A percentile compares a stretch with the other conserved stretches of the same genome.
These are phyloP conservation scores for Boletellus ananiceps DNA, from an alignment of 768 basidiomycete species.

Conservation along the genomic window DNA sequence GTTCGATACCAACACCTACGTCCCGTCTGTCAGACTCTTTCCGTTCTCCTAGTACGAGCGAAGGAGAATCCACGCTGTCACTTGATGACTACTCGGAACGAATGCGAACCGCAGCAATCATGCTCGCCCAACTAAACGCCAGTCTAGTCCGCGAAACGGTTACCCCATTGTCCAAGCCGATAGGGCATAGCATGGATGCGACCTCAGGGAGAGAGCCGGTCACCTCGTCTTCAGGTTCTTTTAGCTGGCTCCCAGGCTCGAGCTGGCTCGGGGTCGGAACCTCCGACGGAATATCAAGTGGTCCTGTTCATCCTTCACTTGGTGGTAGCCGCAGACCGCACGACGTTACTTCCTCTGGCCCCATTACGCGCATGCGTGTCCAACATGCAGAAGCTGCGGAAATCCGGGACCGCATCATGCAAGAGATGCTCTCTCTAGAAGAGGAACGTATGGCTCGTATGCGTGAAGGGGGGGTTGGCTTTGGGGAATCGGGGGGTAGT, in stretches of 20 bases:
- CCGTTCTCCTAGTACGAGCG: conserved; percentile 3
- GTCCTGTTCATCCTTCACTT: conserved; percentile 30
- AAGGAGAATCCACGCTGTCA: conserved; percentile 46
- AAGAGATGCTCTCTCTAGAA: conserved; percentile 95
- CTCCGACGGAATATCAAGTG: conserved; percentile 21
- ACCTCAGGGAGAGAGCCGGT: conserved; percentile 9
- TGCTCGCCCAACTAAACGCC: conserved; percentile 95
- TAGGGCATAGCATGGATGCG: conserved; percentile 1
- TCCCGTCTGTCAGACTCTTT: neutral
- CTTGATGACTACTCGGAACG: conserved; percentile 97
- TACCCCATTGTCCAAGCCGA: conserved; percentile 19
- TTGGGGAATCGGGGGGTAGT: conserved; percentile 43
- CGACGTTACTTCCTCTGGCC: conserved; percentile 28
- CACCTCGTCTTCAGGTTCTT: conserved; percentile 24
- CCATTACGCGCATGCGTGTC: conserved; percentile 59
- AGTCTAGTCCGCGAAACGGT: conserved; percentile 58
- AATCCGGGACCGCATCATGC: conserved; percentile 95
- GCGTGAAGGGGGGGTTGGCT: conserved; percentile 66
- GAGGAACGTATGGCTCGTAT: conserved; percentile 96
- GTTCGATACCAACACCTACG: conserved; percentile 2
- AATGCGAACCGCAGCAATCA: conserved; percentile 97
- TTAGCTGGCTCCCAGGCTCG: conserved; percentile 54
- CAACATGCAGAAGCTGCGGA: conserved; percentile 80
- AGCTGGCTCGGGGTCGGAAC: conserved; percentile 40
- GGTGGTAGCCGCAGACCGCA: conserved; percentile 21